Conservation (phyloP, 176 grass and related monocot genomes). For the Oryza officinalis region DNA sequence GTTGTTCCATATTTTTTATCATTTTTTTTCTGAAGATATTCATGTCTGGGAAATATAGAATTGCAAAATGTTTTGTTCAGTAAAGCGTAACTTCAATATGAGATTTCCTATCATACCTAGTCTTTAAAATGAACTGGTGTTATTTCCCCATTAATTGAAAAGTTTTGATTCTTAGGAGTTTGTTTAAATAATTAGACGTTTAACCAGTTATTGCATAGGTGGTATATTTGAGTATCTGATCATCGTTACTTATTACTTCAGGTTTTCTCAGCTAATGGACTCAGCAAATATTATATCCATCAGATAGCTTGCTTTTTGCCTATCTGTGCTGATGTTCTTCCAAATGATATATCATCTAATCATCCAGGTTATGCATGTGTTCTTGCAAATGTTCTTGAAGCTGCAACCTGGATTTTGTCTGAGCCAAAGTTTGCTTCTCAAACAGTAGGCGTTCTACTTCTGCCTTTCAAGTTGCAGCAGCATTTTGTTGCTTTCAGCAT, state of each 20-base stretch:
- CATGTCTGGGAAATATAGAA: conserved; percentile 13
- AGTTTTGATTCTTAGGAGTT: background rate
- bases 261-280: conserved; percentile 74
- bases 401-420: conserved; percentile 76
- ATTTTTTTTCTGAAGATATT: background rate
- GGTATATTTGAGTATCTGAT: conserved; percentile 30
- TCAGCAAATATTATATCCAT: conserved; percentile 81
- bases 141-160: conserved; percentile 1
- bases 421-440: conserved; percentile 68
- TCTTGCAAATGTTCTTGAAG: conserved; percentile 98
- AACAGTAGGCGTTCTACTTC: conserved; percentile 51
- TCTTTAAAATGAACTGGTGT: conserved; percentile 14
- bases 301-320: conserved; percentile 69
- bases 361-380: conserved; percentile 94
- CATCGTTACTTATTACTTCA: conserved; percentile 38
- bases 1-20: conserved; percentile 4
- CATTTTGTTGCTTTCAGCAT: conserved; percentile 11
- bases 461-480: conserved; percentile 11
- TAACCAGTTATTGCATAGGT: conserved; percentile 21
- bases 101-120: background rate
- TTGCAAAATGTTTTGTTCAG: conserved; percentile 22
- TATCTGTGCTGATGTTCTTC: conserved; percentile 51
- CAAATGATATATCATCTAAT: conserved; percentile 56
- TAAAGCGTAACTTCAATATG: background rate
- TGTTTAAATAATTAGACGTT: conserved; percentile 8